These are phyloP conservation scores for Gossypium australe DNA, from an alignment of 345 rosid genomes.

Conservation along the genomic window DNA sequence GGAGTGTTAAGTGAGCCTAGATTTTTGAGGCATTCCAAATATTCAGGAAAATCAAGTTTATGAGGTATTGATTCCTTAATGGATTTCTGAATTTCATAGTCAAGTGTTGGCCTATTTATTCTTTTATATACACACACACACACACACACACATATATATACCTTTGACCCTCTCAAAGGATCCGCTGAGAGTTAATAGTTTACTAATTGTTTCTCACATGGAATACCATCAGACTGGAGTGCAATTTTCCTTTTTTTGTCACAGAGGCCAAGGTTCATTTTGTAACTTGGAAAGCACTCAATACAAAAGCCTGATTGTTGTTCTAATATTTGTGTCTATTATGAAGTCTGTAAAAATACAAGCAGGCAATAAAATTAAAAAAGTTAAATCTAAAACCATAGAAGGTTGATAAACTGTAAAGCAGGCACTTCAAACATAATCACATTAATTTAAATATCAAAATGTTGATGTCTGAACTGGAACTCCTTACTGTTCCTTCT, in stretches of 20 bases:
- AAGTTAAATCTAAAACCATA: background rate
- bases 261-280: background rate
- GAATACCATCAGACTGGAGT: background rate
- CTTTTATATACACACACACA: background rate
- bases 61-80: slow-evolving; percentile 20
- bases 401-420: background rate
- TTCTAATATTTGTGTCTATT: background rate
- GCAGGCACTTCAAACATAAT: background rate
- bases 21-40: slow-evolving; percentile 37
- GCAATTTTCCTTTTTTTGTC: background rate
- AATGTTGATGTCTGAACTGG: background rate
- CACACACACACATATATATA: background rate
- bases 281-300: background rate
- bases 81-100: slow-evolving; percentile 13
- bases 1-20: slow-evolving; percentile 30
- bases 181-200: background rate
- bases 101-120: background rate
- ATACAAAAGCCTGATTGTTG: background rate
- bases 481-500: background rate
- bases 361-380: background rate
- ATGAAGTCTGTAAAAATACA: background rate
- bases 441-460: background rate
- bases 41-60: slow-evolving; percentile 17
- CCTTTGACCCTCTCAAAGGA: background rate
- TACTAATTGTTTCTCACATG: background rate